A percentile compares a stretch with the other conserved stretches of the same genome.
These are phyloP conservation scores for Skeletonema costatum DNA, from an alignment of 108 stramenopile species.

Conservation along the genomic window DNA sequence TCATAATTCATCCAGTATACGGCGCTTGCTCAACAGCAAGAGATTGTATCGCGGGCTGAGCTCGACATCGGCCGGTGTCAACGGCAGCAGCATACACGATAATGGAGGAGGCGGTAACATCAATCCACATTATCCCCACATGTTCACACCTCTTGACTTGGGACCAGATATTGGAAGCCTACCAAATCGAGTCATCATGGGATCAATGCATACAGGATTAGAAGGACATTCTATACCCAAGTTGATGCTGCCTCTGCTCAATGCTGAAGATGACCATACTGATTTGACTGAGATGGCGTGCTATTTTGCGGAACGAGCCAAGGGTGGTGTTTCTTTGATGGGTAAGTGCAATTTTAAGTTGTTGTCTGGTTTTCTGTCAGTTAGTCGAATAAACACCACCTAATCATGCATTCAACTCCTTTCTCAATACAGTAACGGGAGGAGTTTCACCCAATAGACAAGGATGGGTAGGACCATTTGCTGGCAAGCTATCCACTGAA, in stretches of 20 bases:
- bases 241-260: constrained; percentile 51
- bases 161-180: constrained; percentile 70
- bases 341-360: constrained; percentile 41
- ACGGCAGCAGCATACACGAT: neutral
- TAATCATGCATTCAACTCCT: neutral
- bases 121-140: constrained; percentile 63
- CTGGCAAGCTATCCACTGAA: constrained; percentile 85
- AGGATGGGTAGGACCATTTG: constrained; percentile 93
- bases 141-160: constrained; percentile 71
- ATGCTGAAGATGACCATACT: constrained; percentile 48
- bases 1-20: neutral
- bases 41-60: neutral
- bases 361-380: neutral
- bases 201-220: constrained; percentile 96
- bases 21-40: neutral
- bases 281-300: constrained; percentile 89
- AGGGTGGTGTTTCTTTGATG: constrained; percentile 93
- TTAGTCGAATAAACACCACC: neutral
- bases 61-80: neutral
- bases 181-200: constrained; percentile 95
- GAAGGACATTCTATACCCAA: constrained; percentile 83
- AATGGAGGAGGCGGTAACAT: neutral
- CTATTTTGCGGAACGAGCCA: constrained; percentile 92
- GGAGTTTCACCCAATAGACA: constrained; percentile 93
- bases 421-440: constrained; percentile 76